Base-by-base conservation (phyloP, 2,329 filamentous ascomycete genomes). In the Xylariaceae sp. region DNA sequence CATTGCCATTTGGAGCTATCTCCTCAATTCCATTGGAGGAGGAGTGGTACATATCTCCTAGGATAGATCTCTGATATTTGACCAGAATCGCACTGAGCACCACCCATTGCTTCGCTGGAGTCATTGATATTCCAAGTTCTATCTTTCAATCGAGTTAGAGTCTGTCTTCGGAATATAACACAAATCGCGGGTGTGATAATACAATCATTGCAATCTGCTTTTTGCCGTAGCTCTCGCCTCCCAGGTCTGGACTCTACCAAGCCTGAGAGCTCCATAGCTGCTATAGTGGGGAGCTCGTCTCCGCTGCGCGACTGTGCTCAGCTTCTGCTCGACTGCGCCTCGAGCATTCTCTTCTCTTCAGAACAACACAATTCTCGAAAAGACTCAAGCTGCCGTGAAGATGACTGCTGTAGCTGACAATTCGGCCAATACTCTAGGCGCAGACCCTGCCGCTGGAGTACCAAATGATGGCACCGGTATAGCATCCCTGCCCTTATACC, bases 381-480 rank as follows among this genome's bases (percentile, higher is more conserved):
- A 26, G n/a, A n/a, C n/a, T n/a, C 22, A 6, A 26, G 22, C 22
- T 26, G 11, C 30, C 7, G 13, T 45, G 48, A 52, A 51, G 17
- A 69, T 68, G 66, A 53, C 64, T 44, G 48, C 59, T 43, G 48
- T 63, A 43, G 61, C 53, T 46, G 59, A 69, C 37, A 63, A 66
- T 19, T 68, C 70, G 28, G 64, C 70, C 54, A 73, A 74, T 54
- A 63, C 66, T 28, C 59, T 75, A 51, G 64, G 41, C 18, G 43
- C 49, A 41, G 52, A 38, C 18, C 42, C 55, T 17, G 47, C 45
- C 9, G 32, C 44, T 65, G 76, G 53, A 36, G 64, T 81, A 34
- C 75, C 83, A 38, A 79, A 75, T 38, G 85, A 89, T 59, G 85
- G 85, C 63, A 88, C 85, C 45, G 85, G 85, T 88, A 64, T 51